These are phyloP conservation scores for Trametes sp. DNA, from an alignment of 1,284 basidiomycete species.

Conservation along the genomic window DNA sequence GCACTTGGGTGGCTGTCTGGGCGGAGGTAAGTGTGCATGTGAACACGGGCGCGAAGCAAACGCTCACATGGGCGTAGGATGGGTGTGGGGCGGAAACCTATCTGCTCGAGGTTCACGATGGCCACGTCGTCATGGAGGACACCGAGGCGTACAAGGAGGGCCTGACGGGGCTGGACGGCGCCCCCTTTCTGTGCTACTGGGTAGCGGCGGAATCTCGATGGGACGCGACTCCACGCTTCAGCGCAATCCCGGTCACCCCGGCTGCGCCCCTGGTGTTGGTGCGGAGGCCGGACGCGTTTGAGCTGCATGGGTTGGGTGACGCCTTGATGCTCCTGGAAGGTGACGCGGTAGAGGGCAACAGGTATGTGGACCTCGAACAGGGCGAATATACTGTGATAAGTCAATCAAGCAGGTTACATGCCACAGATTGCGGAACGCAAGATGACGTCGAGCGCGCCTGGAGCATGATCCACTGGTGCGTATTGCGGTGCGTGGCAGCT, in stretches of 20 bases:
- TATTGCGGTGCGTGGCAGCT: no score
- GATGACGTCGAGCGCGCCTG: no score
- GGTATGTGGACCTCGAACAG: no score
- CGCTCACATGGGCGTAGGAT: no score
- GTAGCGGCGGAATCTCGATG: not conserved
- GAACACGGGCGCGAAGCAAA: not conserved
- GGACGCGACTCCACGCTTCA: not conserved
- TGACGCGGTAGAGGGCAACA: no score
- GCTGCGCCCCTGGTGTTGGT: not conserved
- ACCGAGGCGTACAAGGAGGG: not conserved
- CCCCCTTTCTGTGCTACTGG: not conserved
- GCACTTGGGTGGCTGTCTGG: not conserved
- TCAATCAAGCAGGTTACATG: no score
- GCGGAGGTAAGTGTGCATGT: not conserved
- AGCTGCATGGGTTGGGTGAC: not conserved
- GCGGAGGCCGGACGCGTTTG: not conserved
- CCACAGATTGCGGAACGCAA: no score
- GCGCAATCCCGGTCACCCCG: not conserved
- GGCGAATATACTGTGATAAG: no score
- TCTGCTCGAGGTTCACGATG: not conserved
- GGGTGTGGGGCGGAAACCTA: not conserved
- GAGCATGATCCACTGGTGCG: no score
- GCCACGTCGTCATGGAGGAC: not conserved
- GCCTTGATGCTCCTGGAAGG: not conserved
- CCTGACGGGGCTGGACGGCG: not conserved